Evolutionary conservation across 768 basidiomycete genomes (phyloP).

Genomic region (Xerocomellus dryophilus): DNA sequence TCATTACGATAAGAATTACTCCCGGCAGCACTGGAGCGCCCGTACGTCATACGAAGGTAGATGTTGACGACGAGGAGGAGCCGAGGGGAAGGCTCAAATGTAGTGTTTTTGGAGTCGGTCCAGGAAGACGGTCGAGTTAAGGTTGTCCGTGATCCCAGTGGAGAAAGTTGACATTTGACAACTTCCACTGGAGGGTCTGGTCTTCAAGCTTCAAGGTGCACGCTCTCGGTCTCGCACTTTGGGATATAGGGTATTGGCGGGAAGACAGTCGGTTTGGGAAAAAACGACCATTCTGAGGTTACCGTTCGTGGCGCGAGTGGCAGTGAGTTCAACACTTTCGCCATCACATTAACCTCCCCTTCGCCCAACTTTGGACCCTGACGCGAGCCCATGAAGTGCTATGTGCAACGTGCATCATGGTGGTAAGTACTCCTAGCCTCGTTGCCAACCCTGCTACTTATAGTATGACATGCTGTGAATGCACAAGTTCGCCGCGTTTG

Average conservation of each 20-base stretch:
- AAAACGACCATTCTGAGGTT: neutral
- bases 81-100: slow-evolving; percentile 1
- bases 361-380: neutral
- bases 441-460: neutral
- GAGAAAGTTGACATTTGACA: neutral
- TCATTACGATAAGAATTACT: neutral
- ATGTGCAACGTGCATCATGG: neutral
- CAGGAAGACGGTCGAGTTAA: too few relatives aligned
- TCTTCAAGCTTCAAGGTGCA: neutral
- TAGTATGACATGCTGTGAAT: too few relatives aligned
- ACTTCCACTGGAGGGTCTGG: neutral
- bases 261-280: neutral
- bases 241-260: neutral
- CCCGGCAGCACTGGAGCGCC: neutral
- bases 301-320: too few relatives aligned
- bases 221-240: neutral
- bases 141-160: neutral
- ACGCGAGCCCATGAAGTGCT: too few relatives aligned
- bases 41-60: neutral
- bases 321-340: neutral
- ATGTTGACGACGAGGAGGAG: slow-evolving; percentile 10
- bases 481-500: too few relatives aligned
- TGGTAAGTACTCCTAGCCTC: slow-evolving; percentile 8
- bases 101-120: neutral
- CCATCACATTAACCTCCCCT: neutral